A percentile compares a stretch with the other conserved stretches of the same genome.
These are phyloP conservation scores for Neocallimastix lanati DNA, from an alignment of 192 early-diverging fungal genomes.

Conservation along the genomic window DNA sequence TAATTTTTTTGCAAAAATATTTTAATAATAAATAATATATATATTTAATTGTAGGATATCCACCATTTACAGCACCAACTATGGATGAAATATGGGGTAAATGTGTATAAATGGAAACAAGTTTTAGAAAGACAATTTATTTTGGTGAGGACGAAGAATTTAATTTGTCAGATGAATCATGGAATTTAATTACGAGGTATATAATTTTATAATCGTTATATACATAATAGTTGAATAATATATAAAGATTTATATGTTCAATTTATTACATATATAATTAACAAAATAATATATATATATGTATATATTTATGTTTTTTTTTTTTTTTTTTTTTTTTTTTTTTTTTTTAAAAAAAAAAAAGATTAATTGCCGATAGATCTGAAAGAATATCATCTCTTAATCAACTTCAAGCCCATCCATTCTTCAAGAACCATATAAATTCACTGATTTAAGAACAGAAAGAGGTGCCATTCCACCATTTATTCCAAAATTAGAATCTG, in stretches of 20 bases:
- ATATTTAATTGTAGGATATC: constrained; percentile 31
- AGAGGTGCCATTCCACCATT: background rate
- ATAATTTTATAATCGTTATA: too few species aligned
- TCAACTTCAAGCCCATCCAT: background rate
- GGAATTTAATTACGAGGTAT: constrained; percentile 48
- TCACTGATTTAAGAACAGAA: background rate
- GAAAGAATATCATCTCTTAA: background rate
- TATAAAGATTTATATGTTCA: too few species aligned
- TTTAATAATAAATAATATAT: too few species aligned
- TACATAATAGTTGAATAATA: too few species aligned
- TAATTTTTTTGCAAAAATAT: too few species aligned
- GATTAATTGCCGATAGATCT: background rate
- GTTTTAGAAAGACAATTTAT: constrained; percentile 61
- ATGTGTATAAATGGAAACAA: constrained; percentile 62
- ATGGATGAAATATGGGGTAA: constrained; percentile 65
- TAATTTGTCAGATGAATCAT: constrained; percentile 55
- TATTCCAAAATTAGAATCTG: background rate
- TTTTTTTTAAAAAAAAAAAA: too few species aligned
- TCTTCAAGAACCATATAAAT: background rate
- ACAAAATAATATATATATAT: too few species aligned
- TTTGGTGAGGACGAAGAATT: constrained; percentile 55
- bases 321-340: too few species aligned
- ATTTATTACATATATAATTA: too few species aligned
- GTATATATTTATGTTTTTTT: too few species aligned
- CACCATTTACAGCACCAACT: constrained; percentile 48